Evolutionary conservation across 257 asterid genomes (phyloP).

Genomic region (Fraxinus excelsior): DNA sequence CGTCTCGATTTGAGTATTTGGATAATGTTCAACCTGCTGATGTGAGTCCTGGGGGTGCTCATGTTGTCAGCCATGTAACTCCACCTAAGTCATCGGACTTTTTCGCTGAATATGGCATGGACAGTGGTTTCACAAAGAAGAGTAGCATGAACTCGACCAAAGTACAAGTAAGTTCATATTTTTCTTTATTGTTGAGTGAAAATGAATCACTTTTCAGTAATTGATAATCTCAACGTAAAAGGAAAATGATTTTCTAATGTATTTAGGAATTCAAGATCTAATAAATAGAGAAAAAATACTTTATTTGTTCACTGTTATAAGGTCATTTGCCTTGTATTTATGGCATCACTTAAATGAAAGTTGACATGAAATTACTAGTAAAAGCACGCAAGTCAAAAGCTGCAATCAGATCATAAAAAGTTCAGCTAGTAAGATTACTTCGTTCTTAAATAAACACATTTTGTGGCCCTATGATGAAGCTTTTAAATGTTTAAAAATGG

Average conservation of each 20-base stretch:
- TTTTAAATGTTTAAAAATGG: background rate
- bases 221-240: background rate
- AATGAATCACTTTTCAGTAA: background rate
- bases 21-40: constrained; percentile 74
- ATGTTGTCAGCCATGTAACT: constrained; percentile 59
- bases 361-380: background rate
- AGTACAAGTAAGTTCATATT: constrained; percentile 40
- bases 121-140: constrained; percentile 46
- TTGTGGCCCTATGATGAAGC: background rate
- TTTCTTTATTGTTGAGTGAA: background rate
- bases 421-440: background rate
- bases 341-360: background rate
- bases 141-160: constrained; percentile 37
- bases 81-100: constrained; percentile 61
- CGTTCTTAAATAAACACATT: background rate
- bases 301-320: background rate
- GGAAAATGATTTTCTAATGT: background rate
- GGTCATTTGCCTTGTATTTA: background rate
- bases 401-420: background rate
- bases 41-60: constrained; percentile 64
- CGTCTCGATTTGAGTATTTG: constrained; percentile 83
- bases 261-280: background rate
- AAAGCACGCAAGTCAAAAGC: background rate
- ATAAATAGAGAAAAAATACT: background rate
- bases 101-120: constrained; percentile 57